Percentiles rank a stretch among this genome's conserved stretches.
phyloP scores from a whole-genome alignment of 495 filamentous ascomycete genomes.

The Lindgomyces ingoldianus region DNA sequence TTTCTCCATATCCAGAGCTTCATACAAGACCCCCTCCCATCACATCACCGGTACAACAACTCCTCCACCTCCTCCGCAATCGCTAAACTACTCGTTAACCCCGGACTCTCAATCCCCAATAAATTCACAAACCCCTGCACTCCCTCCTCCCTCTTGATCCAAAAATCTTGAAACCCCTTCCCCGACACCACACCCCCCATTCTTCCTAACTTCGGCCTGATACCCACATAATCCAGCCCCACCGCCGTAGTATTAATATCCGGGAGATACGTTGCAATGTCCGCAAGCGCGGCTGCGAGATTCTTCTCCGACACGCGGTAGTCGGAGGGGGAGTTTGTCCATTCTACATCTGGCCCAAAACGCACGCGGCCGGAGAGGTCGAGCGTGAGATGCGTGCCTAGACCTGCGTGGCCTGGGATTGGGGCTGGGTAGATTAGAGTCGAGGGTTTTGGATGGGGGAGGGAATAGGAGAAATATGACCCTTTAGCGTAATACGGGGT shows the following conservation, averaged over 20 bases:
- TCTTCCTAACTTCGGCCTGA: slow-evolving; percentile 79
- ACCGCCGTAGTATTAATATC: slow-evolving; percentile 65
- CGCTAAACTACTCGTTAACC: slow-evolving; percentile 84
- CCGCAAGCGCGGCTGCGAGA: slow-evolving; percentile 65
- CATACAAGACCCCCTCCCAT: background rate
- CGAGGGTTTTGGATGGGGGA: slow-evolving; percentile 62
- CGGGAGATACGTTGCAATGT: slow-evolving; percentile 80
- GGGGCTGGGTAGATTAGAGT: slow-evolving; percentile 89
- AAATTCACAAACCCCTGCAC: slow-evolving; percentile 88
- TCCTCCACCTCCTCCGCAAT: slow-evolving; percentile 81
- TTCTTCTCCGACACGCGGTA: slow-evolving; percentile 58
- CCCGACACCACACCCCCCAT: slow-evolving; percentile 57
- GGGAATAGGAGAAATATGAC: slow-evolving; percentile 85
- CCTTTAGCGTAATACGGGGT: slow-evolving; percentile 86
- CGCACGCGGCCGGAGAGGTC: slow-evolving; percentile 83
- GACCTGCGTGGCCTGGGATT: slow-evolving; percentile 72
- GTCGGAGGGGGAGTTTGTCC: slow-evolving; percentile 69
- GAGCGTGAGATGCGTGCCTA: slow-evolving; percentile 92
- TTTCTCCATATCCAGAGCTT: no score
- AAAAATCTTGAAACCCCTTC: slow-evolving; percentile 78
- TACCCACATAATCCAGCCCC: slow-evolving; percentile 83
- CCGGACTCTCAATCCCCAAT: slow-evolving; percentile 92
- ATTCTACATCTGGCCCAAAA: slow-evolving; percentile 95
- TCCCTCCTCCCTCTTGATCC: slow-evolving; percentile 78
- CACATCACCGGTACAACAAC: slow-evolving; percentile 61